These are phyloP conservation scores for Sapria himalayana DNA, from an alignment of 345 rosid species.

Conservation along the genomic window DNA sequence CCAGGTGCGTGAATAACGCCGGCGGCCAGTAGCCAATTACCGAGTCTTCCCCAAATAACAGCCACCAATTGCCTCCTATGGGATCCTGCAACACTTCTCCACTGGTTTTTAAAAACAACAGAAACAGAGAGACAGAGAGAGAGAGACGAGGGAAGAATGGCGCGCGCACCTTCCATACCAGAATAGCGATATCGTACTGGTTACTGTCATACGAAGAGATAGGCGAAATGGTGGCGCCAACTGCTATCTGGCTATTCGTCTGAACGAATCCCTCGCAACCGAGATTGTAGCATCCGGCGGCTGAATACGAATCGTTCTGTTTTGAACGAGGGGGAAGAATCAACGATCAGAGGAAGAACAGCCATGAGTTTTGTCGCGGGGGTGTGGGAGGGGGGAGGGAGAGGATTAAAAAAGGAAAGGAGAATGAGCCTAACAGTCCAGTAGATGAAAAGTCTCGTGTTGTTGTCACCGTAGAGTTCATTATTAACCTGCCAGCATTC, in stretches of 20 bases:
- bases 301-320: slow-evolving; percentile 94
- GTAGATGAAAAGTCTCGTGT: slow-evolving; percentile 94
- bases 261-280: slow-evolving; percentile 87
- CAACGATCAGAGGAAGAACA: no score
- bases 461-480: slow-evolving; percentile 97
- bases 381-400: neutral
- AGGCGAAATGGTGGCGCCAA: slow-evolving; percentile 99
- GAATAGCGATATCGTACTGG: slow-evolving; percentile 79
- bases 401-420: neutral
- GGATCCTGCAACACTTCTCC: slow-evolving; percentile 38
- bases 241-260: slow-evolving; percentile 81
- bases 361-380: no score
- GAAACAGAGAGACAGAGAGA: no score
- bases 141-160: no score
- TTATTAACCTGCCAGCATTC: slow-evolving; percentile 60
- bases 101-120: no score
- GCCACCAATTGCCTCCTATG: slow-evolving; percentile 97
- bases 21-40: slow-evolving; percentile 95
- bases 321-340: neutral
- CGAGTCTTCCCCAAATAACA: slow-evolving; percentile 79
- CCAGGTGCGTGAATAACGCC: slow-evolving; percentile 77
- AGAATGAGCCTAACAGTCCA: slow-evolving; percentile 64
- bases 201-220: slow-evolving; percentile 34
- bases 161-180: slow-evolving; percentile 88
- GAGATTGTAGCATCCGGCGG: slow-evolving; percentile 94